These are phyloP conservation scores for Penicillium janthinellum DNA, from an alignment of 2,329 filamentous ascomycete species.

Conservation along the genomic window DNA sequence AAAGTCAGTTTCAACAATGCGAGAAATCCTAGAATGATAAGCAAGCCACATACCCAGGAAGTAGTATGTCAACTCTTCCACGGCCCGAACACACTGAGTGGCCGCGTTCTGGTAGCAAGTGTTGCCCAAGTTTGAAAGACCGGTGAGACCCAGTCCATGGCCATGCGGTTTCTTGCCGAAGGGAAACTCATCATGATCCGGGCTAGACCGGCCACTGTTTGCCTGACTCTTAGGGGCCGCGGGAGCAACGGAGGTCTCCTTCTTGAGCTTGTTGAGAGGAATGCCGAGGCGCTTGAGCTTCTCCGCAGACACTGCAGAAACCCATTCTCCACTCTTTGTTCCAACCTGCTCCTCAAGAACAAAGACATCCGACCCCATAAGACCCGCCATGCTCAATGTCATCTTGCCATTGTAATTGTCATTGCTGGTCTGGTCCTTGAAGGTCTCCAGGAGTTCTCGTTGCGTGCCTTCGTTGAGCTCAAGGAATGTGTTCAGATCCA, in stretches of 20 bases:
- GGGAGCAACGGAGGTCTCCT: conserved; percentile 35
- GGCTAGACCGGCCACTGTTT: conserved; percentile 67
- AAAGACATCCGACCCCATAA: conserved; percentile 73
- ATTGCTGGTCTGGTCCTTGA: conserved; percentile 70
- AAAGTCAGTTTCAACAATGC: conserved; percentile 16
- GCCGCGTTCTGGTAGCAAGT: conserved; percentile 99
- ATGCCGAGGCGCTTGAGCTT: conserved; percentile 55
- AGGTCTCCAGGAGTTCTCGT: conserved; percentile 62
- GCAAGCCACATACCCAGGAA: conserved; percentile 62
- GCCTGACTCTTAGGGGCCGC: conserved; percentile 43
- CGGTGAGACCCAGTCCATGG: conserved; percentile 75
- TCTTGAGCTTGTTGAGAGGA: conserved; percentile 39
- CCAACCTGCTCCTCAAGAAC: conserved; percentile 77
- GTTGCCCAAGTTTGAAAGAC: conserved; percentile 88
- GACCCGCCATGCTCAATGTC: conserved; percentile 65
- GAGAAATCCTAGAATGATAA: neutral
- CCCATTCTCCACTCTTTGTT: conserved; percentile 56
- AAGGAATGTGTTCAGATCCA: conserved; percentile 65
- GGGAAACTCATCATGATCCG: conserved; percentile 68
- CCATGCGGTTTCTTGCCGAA: conserved; percentile 61
- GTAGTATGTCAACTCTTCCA: conserved; percentile 90
- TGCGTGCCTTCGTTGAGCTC: conserved; percentile 64
- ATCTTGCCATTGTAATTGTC: conserved; percentile 75
- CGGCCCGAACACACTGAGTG: conserved; percentile 88
- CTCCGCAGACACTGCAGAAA: conserved; percentile 52